These are phyloP conservation scores for Hymenoscyphus infarciens DNA, from an alignment of 2,329 filamentous ascomycete species.

Conservation along the genomic window DNA sequence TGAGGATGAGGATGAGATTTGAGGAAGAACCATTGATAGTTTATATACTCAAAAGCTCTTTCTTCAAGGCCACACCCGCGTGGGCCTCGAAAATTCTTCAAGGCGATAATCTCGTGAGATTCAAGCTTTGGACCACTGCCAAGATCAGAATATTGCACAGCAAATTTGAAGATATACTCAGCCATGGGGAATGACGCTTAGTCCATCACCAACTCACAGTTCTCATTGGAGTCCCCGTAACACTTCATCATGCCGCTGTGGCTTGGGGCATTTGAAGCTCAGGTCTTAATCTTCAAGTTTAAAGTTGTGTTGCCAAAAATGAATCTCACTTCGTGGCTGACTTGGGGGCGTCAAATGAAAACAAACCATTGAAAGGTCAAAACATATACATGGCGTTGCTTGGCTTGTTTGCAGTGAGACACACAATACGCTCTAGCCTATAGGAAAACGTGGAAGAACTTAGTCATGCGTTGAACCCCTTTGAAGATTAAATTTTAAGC, in stretches of 20 bases:
- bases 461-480: not conserved
- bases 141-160: not conserved
- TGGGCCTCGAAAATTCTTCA: not conserved
- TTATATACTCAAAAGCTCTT: not conserved
- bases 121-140: not conserved
- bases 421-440: not conserved
- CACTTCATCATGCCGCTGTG: not conserved
- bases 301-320: not conserved
- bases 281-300: not conserved
- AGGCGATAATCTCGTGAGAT: not conserved
- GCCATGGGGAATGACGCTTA: not conserved
- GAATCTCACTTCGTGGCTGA: not conserved
- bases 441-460: not conserved
- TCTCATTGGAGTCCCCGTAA: not conserved
- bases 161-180: conserved; percentile 2
- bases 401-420: not conserved
- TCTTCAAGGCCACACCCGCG: not conserved
- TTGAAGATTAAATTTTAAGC: not conserved
- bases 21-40: not conserved
- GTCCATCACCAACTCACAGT: not conserved
- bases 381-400: too few species aligned
- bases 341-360: not conserved
- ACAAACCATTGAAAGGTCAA: too few species aligned
- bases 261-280: not conserved
- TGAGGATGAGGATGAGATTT: not conserved